Evolutionary conservation across 331 rosid species (phyloP), one percentile per base, ranked within the genome.

Genomic region (Dryas integrifolia): DNA sequence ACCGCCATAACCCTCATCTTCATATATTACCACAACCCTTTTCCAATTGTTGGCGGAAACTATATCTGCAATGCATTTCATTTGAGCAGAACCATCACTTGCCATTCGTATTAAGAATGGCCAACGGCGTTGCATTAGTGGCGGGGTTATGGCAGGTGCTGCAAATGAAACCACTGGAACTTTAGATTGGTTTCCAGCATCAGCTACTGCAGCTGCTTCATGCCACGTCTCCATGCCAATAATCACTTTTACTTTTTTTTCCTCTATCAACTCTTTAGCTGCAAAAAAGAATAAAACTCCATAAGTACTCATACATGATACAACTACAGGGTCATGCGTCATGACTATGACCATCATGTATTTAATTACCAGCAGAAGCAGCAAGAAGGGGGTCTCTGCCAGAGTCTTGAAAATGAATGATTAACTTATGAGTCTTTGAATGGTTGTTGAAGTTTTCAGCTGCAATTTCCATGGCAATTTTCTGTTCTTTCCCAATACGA

Each of bases 401-500:
- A 59, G 84, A 48, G 77, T 84, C 62, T 6, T 2, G 73, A 58
- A 85, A 82, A 69, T 78, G 46, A 64, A 84, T 77, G 65, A 72
- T 63, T 21, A 89, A 11, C 66, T 76, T 82, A 64, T 79, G 73
- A 52, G 66, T 72, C 72, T 65, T 82, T 26, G 92, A 87, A 45
- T 3, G 69, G 59, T 10, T 72, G 39, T 85, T 87, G 83, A 77
- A 85, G 59, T 57, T 79, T 51, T 18, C 80, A 61, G 77, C 85
- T 74, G 86, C 92, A 68, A 85, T 70, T 30, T 78, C 83, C 92
- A 89, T 77, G 65, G 89, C 88, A 1, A 60, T 58, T 80, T 73
- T 76, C 76, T 82, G 82, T 67, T 87, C 85, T 80, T 85, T 87
- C 30, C 90, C 96, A 26, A 82, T 77, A 5, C 74, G 87, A 60